Evolutionary conservation across 1,139 yeast genomes (phyloP).

Genomic region (Lodderomyces jiufengensis): DNA sequence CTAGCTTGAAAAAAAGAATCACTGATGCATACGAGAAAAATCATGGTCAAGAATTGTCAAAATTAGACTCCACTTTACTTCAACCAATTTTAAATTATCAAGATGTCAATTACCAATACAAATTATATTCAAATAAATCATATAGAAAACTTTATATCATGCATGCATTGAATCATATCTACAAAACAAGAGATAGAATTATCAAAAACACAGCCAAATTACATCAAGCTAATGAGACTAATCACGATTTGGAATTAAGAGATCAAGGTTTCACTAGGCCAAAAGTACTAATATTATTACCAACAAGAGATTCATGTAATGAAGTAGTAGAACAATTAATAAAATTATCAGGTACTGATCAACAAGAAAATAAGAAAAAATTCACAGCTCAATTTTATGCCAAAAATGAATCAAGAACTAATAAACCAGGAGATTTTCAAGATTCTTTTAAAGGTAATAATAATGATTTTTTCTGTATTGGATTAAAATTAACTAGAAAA

Average conservation of each 20-base stretch:
- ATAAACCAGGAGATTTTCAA: conserved; percentile 81
- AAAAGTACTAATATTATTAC: conserved; percentile 75
- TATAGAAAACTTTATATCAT: conserved; percentile 63
- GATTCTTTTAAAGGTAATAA: conserved; percentile 83
- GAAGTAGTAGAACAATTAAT: conserved; percentile 65
- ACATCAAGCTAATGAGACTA: conserved; percentile 40
- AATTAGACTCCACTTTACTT: conserved; percentile 30
- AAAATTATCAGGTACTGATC: conserved; percentile 62
- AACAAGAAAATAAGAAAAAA: conserved; percentile 76
- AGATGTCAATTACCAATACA: conserved; percentile 66
- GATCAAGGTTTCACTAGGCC: conserved; percentile 98
- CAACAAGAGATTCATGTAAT: conserved; percentile 79
- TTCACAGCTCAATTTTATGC: conserved; percentile 68
- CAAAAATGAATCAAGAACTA: conserved; percentile 48
- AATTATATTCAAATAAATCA: conserved; percentile 34
- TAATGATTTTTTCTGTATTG: conserved; percentile 87
- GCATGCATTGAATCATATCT: conserved; percentile 79
- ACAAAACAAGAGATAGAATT: conserved; percentile 79
- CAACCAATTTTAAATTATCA: conserved; percentile 69
- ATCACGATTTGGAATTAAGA: conserved; percentile 58
- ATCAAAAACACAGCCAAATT: conserved; percentile 69
- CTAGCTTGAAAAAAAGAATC: conserved; percentile 31
- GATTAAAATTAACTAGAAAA: conserved; percentile 85
- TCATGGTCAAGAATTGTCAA: conserved; percentile 16
- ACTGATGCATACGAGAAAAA: conserved; percentile 22